Base-by-base conservation (phyloP, 1,139 yeast species). In the Hyphopichia khmerensis region DNA sequence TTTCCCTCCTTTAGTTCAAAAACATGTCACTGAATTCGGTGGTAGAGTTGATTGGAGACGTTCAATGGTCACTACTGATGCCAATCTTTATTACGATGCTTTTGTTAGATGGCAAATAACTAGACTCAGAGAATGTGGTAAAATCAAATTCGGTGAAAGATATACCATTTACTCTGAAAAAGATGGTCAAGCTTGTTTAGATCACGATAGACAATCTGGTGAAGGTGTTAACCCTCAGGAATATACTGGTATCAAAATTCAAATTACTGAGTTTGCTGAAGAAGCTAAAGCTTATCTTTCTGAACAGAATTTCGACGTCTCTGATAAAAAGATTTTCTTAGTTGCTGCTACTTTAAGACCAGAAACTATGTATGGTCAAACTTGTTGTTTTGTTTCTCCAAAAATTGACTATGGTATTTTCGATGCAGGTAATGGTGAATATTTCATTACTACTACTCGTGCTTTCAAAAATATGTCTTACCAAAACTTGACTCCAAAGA, bases 151-250 rank as follows among this genome's bases (percentile, higher is more conserved):
- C 57, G 99, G 99, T 65, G 96, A 93, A 73, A 85, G 99, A 72
- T 89, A 90, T 75, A 95, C 99, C 52, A 89, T 93, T 56, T 93
- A 88, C 71, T 91, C 98, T 35, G 96, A 91, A 61, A 91, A 87
- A 72, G 99, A 93, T 69, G 97, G 97, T 48, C 99, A 93, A 74
- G 96, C 99, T 38, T 93, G 99, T 77, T 91, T 93, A 90, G 99
- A 93, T 68, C 99, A 93, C 67, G 99, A 93, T 69, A 86, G 99
- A 77, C 86, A 80, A 66, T 81, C 93, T 40, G 99, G 99, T 62
- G 99, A 93, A 74, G 99, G 96, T 64, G 91, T 93, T 40, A 80
- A 85, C 53, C 97, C 99, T 35, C 99, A 95, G 69, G 99, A 93
- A 67, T 93, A 93, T 67, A 84, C 90, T 35, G 97, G 95, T 56